Conservation (phyloP, 768 basidiomycete genomes). For the Lactarius hengduanensis region DNA sequence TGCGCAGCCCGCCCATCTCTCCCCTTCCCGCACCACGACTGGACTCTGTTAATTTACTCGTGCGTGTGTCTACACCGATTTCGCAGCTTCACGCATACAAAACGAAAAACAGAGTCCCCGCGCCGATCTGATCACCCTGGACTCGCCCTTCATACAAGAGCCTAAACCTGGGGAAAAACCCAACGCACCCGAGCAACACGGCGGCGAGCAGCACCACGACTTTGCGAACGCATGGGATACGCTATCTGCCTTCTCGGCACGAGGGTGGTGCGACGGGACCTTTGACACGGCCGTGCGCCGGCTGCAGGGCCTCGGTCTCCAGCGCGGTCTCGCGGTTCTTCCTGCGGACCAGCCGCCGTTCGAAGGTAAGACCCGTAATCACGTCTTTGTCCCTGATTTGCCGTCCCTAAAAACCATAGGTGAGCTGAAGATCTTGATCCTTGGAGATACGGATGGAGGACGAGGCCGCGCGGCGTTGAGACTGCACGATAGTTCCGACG, state of each 20-base stretch:
- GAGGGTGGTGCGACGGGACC: constrained; percentile 69
- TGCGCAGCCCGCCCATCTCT: constrained; percentile 11
- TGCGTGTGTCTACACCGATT: background rate
- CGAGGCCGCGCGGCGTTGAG: constrained; percentile 45
- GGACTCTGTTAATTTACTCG: constrained; percentile 4
- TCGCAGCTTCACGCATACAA: background rate
- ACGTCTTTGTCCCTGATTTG: background rate
- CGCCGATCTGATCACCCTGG: constrained; percentile 68
- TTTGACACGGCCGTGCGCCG: constrained; percentile 53
- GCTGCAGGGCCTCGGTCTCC: constrained; percentile 48
- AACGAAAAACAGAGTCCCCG: constrained; percentile 35
- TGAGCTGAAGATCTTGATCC: constrained; percentile 61
- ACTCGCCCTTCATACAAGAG: constrained; percentile 65
- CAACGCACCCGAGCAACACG: constrained; percentile 9
- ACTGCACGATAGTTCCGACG: constrained; percentile 47
- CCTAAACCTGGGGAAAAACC: constrained; percentile 27
- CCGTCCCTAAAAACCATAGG: constrained; percentile 40
- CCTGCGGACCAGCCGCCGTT: constrained; percentile 57
- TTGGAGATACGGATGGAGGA: constrained; percentile 22
- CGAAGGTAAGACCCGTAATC: constrained; percentile 44
- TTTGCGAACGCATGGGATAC: constrained; percentile 61
- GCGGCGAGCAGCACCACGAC: constrained; percentile 35
- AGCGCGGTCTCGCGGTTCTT: constrained; percentile 46
- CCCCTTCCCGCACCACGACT: constrained; percentile 18
- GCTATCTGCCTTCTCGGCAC: constrained; percentile 41